phyloP scores from a whole-genome alignment of 2,329 filamentous ascomycete genomes.

The Neofusicoccum sp. region DNA sequence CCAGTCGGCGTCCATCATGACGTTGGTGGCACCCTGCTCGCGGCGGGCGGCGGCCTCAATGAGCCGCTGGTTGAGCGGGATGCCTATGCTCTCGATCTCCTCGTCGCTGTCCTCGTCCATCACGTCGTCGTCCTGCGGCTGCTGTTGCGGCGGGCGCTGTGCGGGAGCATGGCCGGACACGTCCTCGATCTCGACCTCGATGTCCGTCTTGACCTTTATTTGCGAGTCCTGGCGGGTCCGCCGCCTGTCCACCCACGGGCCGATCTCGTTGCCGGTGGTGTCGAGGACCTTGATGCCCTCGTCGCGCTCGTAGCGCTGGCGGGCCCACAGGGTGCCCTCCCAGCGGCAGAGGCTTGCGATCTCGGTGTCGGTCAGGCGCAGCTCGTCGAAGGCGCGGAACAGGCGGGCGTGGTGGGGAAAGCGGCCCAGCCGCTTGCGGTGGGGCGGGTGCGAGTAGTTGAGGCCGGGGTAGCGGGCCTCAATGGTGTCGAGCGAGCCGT shows the following conservation, averaged over 20 bases:
- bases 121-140: conserved; percentile 31
- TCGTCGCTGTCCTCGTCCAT: conserved; percentile 46
- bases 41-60: conserved; percentile 65
- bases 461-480: conserved; percentile 82
- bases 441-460: conserved; percentile 73
- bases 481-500: conserved; percentile 75
- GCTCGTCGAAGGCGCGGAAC: conserved; percentile 73
- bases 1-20: conserved; percentile 70
- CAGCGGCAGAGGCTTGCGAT: conserved; percentile 75
- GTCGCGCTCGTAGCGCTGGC: conserved; percentile 77
- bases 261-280: conserved; percentile 70
- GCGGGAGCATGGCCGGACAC: conserved; percentile 18
- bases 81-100: conserved; percentile 61
- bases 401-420: conserved; percentile 77
- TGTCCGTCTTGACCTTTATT: conserved; percentile 47
- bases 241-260: conserved; percentile 58
- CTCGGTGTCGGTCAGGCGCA: conserved; percentile 69
- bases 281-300: conserved; percentile 71
- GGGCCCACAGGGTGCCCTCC: conserved; percentile 83
- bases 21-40: conserved; percentile 60
- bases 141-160: conserved; percentile 27
- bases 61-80: conserved; percentile 63
- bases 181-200: conserved; percentile 42
- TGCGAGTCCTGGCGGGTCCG: conserved; percentile 24
- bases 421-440: conserved; percentile 75